phyloP scores from a whole-genome alignment of 192 early-diverging fungal genomes.

The Allomyces arbusculus region DNA sequence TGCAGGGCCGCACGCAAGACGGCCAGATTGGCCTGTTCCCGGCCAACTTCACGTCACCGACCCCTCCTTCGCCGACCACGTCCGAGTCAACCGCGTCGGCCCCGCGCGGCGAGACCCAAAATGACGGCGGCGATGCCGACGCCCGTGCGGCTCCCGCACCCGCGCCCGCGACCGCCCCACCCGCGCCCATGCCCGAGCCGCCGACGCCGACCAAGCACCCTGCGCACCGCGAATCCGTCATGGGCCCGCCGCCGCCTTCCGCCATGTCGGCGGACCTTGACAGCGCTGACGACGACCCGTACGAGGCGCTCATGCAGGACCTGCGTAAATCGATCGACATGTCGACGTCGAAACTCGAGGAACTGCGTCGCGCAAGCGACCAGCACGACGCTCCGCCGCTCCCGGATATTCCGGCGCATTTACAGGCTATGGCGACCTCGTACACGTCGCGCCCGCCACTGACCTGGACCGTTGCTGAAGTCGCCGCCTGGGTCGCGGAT shows the following conservation, averaged over 20 bases:
- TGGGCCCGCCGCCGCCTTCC: too few species aligned
- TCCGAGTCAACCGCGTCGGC: not conserved
- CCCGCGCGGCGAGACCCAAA: too few species aligned
- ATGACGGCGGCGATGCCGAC: too few species aligned
- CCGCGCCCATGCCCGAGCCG: too few species aligned
- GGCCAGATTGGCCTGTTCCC: constrained; percentile 55
- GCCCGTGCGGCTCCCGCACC: too few species aligned
- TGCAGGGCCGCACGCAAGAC: constrained; percentile 40
- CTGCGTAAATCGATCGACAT: constrained; percentile 1
- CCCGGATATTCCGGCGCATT: not conserved
- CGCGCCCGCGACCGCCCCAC: too few species aligned
- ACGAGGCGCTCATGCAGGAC: not conserved
- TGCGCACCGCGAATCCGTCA: not conserved
- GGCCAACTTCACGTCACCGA: constrained; percentile 20
- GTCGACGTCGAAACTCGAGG: not conserved
- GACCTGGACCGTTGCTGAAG: constrained; percentile 31
- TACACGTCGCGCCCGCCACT: constrained; percentile 7
- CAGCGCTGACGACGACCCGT: not conserved
- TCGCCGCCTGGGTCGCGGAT: constrained; percentile 30
- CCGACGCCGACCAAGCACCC: not conserved
- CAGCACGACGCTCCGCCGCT: not conserved
- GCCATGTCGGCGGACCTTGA: not conserved
- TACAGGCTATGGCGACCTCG: not conserved
- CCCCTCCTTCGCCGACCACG: not conserved
- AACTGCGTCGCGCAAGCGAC: not conserved